A percentile compares a stretch with the other conserved stretches of the same genome.
Evolutionary conservation across 2,329 filamentous ascomycete genomes (phyloP).

Genomic region (Microthyrium microscopicum): DNA sequence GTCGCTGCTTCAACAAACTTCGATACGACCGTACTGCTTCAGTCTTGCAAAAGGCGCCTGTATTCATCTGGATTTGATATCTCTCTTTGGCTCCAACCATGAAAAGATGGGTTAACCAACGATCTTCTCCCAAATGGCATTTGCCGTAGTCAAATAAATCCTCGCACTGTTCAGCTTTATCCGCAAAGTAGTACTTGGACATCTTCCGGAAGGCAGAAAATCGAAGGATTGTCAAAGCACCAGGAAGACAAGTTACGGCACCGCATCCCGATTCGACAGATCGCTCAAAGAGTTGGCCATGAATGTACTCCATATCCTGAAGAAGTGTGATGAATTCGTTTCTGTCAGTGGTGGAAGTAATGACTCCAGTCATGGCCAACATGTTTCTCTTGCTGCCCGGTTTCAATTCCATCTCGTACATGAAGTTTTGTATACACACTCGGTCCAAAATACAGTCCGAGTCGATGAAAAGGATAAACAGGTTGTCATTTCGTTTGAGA

Average conservation of each 20-base stretch:
- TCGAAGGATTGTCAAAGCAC: conserved; percentile 85
- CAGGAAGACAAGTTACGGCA: conserved; percentile 84
- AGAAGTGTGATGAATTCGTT: conserved; percentile 80
- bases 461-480: conserved; percentile 94
- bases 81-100: conserved; percentile 92
- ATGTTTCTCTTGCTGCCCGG: conserved; percentile 83
- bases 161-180: conserved; percentile 88
- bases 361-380: conserved; percentile 95
- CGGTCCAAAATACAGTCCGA: conserved; percentile 90
- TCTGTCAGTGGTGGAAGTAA: conserved; percentile 81
- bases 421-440: conserved; percentile 88
- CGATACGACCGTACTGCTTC: conserved; percentile 82
- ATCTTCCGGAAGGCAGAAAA: conserved; percentile 93
- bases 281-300: conserved; percentile 89
- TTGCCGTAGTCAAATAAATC: conserved; percentile 96
- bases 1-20: conserved; percentile 81
- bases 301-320: conserved; percentile 96
- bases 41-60: conserved; percentile 94
- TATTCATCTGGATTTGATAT: conserved; percentile 96
- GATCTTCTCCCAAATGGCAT: conserved; percentile 84
- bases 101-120: conserved; percentile 94
- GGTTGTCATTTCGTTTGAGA: conserved; percentile 69
- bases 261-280: conserved; percentile 91
- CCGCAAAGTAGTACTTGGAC: conserved; percentile 97
- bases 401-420: conserved; percentile 97